Conservation (phyloP, 352 stramenopile genomes). For the Phytophthora vignae region DNA sequence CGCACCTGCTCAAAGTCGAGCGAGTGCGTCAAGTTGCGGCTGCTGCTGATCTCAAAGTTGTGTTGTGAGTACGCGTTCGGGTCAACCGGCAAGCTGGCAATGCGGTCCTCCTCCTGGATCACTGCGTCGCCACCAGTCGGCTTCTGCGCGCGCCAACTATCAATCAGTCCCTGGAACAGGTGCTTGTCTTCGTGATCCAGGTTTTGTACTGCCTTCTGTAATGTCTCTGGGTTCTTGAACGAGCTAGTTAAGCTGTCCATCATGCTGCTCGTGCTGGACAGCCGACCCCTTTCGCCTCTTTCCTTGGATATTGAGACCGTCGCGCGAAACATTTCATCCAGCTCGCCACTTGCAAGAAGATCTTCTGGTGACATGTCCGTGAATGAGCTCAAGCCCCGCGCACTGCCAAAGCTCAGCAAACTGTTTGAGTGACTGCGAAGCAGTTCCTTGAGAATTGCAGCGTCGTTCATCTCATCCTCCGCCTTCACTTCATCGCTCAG, state of each 20-base stretch:
- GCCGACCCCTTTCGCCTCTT: conserved; percentile 15
- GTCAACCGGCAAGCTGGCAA: conserved; percentile 54
- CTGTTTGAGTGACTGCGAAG: conserved; percentile 73
- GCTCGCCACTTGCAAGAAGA: conserved; percentile 76
- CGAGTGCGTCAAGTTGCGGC: conserved; percentile 51
- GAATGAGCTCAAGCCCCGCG: conserved; percentile 61
- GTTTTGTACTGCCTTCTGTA: conserved; percentile 63
- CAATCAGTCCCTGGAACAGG: conserved; percentile 74
- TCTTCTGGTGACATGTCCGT: conserved; percentile 82
- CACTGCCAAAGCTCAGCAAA: conserved; percentile 72
- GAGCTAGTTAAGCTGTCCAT: conserved; percentile 63
- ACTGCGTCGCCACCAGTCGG: conserved; percentile 14
- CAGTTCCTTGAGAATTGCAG: conserved; percentile 73
- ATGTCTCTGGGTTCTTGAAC: conserved; percentile 61
- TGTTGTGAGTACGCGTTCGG: conserved; percentile 42
- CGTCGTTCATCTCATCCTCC: conserved; percentile 69
- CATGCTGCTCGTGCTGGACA: conserved; percentile 33
- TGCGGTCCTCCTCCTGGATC: conserved; percentile 33
- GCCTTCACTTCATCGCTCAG: conserved; percentile 64
- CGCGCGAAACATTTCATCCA: conserved; percentile 81
- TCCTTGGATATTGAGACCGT: conserved; percentile 76
- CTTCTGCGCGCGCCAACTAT: conserved; percentile 52
- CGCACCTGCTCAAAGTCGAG: conserved; percentile 45
- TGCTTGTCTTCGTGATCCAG: conserved; percentile 72
- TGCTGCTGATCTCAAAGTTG: conserved; percentile 43